A percentile compares a stretch with the other conserved stretches of the same genome.
Conservation (phyloP, 345 rosid genomes). For the Arabidopsis arenosa region DNA sequence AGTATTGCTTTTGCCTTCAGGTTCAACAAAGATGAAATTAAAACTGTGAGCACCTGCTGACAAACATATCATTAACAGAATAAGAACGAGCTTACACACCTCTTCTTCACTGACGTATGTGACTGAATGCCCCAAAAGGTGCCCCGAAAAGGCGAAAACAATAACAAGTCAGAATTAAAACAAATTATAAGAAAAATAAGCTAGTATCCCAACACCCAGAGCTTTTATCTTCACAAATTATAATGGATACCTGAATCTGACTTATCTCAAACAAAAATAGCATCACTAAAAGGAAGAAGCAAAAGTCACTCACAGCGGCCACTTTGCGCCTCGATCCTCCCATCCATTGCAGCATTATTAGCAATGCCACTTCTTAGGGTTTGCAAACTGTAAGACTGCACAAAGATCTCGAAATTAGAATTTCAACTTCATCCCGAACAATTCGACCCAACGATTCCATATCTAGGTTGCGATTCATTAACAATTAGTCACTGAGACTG, state of each 20-base stretch:
- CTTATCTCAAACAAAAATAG: not conserved
- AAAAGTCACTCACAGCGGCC: slow-evolving; percentile 57
- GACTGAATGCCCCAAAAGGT: slow-evolving; percentile 31
- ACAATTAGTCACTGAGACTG: not conserved
- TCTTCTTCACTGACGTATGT: slow-evolving; percentile 45
- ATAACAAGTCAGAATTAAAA: slow-evolving; percentile 20
- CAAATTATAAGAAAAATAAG: not conserved
- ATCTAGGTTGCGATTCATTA: slow-evolving; percentile 12
- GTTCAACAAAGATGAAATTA: slow-evolving; percentile 18
- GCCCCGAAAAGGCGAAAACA: slow-evolving; percentile 10
- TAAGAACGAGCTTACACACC: slow-evolving; percentile 22
- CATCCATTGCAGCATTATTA: slow-evolving; percentile 87
- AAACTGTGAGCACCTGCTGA: slow-evolving; percentile 17
- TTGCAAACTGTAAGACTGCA: slow-evolving; percentile 1
- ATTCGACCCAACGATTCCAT: slow-evolving; percentile 21
- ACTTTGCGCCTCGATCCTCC: slow-evolving; percentile 93
- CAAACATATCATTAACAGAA: not conserved
- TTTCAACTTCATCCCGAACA: not conserved
- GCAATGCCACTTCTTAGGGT: not conserved
- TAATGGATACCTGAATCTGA: not conserved
- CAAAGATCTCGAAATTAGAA: not conserved
- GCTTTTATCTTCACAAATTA: not conserved
- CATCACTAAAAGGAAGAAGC: slow-evolving; percentile 15
- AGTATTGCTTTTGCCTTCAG: slow-evolving; percentile 83
- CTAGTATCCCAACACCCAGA: slow-evolving; percentile 5